A percentile compares a stretch with the other conserved stretches of the same genome.
phyloP scores from a whole-genome alignment of 2,329 filamentous ascomycete species.

The Huntiella bhutanensis region DNA sequence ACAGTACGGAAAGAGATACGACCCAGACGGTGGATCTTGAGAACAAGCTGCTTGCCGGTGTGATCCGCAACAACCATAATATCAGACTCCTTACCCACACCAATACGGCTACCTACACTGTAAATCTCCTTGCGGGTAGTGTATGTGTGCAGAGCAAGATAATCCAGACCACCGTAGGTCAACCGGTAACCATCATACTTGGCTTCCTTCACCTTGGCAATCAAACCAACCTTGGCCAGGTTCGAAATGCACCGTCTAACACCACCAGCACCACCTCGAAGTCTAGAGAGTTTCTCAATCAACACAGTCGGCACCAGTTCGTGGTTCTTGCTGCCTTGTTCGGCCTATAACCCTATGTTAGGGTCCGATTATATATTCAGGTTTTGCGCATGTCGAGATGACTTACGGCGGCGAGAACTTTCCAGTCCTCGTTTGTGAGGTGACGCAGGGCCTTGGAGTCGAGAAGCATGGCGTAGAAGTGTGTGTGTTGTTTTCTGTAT shows the following conservation, averaged over 20 bases:
- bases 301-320: conserved; percentile 84
- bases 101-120: conserved; percentile 84
- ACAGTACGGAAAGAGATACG: conserved; percentile 94
- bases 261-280: conserved; percentile 58
- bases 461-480: conserved; percentile 54
- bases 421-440: conserved; percentile 83
- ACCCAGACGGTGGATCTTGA: conserved; percentile 91
- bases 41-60: conserved; percentile 54
- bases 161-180: conserved; percentile 92
- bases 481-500: background rate
- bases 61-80: conserved; percentile 84
- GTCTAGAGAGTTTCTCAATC: conserved; percentile 66
- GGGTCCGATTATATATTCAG: conserved; percentile 1
- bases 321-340: conserved; percentile 88
- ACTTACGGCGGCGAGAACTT: conserved; percentile 74
- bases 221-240: conserved; percentile 79
- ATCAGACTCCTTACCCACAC: conserved; percentile 93
- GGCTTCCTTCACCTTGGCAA: conserved; percentile 83
- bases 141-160: conserved; percentile 84
- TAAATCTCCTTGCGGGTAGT: conserved; percentile 65
- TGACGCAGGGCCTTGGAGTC: conserved; percentile 89
- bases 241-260: conserved; percentile 77
- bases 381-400: conserved; percentile 3
- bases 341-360: conserved; percentile 40
- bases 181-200: conserved; percentile 95